These are phyloP conservation scores for Botryotinia narcissicola DNA, from an alignment of 2,329 filamentous ascomycete species.

Conservation along the genomic window DNA sequence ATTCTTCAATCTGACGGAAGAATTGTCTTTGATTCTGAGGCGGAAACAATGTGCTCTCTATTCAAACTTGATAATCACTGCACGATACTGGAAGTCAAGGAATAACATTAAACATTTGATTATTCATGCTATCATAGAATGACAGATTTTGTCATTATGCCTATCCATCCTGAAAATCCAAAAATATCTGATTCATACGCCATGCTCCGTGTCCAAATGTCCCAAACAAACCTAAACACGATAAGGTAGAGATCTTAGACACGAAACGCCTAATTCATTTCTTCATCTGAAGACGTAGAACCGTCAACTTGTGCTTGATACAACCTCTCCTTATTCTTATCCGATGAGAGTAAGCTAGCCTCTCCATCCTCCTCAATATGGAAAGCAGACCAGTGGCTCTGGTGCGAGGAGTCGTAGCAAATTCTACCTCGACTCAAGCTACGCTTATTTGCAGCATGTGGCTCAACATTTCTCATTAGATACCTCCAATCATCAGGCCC, in stretches of 20 bases:
- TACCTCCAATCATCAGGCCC: background rate
- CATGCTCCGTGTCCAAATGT: background rate
- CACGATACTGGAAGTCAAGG: background rate
- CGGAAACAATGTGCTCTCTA: background rate
- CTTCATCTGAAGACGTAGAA: background rate
- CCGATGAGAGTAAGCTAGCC: background rate
- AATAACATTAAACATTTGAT: background rate
- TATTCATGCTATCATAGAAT: background rate
- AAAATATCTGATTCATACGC: background rate
- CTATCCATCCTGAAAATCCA: too few relatives aligned
- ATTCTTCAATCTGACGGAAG: background rate
- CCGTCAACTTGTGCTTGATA: background rate
- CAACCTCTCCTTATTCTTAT: background rate
- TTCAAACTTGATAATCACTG: background rate
- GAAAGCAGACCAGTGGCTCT: background rate
- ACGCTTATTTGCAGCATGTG: background rate
- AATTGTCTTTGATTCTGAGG: background rate
- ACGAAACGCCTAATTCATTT: background rate
- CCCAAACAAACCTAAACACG: background rate
- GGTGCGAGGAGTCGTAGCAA: background rate
- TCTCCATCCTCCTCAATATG: background rate
- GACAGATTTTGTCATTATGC: background rate
- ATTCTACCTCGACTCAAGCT: background rate
- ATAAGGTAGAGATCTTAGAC: background rate
- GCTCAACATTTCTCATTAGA: too few relatives aligned